Conservation (phyloP, 305 asterid species). For the Caryopteris hybrid region DNA sequence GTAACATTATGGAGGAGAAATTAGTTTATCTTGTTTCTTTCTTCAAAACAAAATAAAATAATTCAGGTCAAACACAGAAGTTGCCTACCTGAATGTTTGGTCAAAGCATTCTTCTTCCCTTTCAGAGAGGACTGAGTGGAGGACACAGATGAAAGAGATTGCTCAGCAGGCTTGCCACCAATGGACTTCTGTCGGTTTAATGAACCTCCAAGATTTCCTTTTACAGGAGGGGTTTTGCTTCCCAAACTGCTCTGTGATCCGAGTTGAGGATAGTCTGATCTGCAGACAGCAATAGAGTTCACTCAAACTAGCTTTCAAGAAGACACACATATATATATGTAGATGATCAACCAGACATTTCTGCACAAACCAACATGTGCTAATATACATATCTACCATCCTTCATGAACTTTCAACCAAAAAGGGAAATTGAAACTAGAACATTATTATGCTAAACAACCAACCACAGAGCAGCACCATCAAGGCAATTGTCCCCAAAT, state of each 20-base stretch:
- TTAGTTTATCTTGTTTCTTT: background rate
- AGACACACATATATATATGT: background rate
- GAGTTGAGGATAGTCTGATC: constrained; percentile 79
- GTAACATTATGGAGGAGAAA: constrained; percentile 23
- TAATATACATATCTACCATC: background rate
- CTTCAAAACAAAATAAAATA: background rate
- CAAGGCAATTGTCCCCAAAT: background rate
- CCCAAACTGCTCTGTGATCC: constrained; percentile 52
- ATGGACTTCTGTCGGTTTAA: constrained; percentile 57
- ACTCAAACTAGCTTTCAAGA: constrained; percentile 11
- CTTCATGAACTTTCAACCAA: background rate
- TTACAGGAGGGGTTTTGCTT: constrained; percentile 50
- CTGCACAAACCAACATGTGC: too few relatives aligned
- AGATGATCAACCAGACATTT: too few relatives aligned
- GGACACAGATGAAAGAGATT: constrained; percentile 42
- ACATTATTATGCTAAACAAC: background rate
- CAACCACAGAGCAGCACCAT: background rate
- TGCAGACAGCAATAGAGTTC: constrained; percentile 41
- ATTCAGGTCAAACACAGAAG: background rate
- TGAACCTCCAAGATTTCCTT: constrained; percentile 52
- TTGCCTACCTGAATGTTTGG: constrained; percentile 63
- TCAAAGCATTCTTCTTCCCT: constrained; percentile 51
- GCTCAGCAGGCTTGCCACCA: constrained; percentile 48
- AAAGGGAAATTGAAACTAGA: background rate
- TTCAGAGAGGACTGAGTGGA: constrained; percentile 41